These are phyloP conservation scores for Phytopythium chamaehyphon DNA, from an alignment of 352 stramenopile species.

Conservation along the genomic window DNA sequence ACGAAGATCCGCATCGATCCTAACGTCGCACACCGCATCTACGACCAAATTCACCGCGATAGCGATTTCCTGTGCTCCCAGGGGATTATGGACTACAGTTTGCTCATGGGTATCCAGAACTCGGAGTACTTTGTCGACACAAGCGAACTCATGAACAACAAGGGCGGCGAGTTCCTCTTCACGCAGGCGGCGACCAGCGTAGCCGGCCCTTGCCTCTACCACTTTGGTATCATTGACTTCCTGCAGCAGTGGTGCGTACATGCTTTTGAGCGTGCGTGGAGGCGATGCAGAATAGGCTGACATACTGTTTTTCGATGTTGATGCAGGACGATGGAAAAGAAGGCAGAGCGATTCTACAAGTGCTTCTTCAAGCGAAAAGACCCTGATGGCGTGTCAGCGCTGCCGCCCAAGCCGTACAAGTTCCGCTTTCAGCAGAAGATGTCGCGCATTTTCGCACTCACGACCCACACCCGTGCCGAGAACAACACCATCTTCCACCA, in stretches of 20 bases:
- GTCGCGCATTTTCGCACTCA: conserved; percentile 84
- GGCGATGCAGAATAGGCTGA: no score
- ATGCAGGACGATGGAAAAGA: conserved; percentile 88
- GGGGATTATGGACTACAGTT: conserved; percentile 92
- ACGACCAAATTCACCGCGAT: conserved; percentile 87
- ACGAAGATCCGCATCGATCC: conserved; percentile 87
- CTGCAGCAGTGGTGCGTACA: conserved; percentile 82
- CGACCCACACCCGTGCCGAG: conserved; percentile 47
- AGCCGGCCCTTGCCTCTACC: conserved; percentile 83
- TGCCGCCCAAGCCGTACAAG: conserved; percentile 88
- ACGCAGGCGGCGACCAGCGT: conserved; percentile 84
- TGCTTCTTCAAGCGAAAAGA: conserved; percentile 85
- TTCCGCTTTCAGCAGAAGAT: conserved; percentile 91
- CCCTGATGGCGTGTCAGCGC: conserved; percentile 79
- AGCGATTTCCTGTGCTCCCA: conserved; percentile 86
- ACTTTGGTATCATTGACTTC: conserved; percentile 92
- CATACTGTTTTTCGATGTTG: conserved; percentile 3
- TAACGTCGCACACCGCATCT: conserved; percentile 73
- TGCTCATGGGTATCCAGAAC: conserved; percentile 89
- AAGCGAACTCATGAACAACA: conserved; percentile 47
- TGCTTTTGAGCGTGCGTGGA: neutral
- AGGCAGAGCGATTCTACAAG: conserved; percentile 91
- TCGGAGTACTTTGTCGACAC: conserved; percentile 88
- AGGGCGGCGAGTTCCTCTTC: conserved; percentile 57
- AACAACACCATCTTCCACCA: conserved; percentile 72